A percentile compares a stretch with the other conserved stretches of the same genome.
Evolutionary conservation across 1,284 basidiomycete species (phyloP).

Genomic region (Thecaphora frezii): DNA sequence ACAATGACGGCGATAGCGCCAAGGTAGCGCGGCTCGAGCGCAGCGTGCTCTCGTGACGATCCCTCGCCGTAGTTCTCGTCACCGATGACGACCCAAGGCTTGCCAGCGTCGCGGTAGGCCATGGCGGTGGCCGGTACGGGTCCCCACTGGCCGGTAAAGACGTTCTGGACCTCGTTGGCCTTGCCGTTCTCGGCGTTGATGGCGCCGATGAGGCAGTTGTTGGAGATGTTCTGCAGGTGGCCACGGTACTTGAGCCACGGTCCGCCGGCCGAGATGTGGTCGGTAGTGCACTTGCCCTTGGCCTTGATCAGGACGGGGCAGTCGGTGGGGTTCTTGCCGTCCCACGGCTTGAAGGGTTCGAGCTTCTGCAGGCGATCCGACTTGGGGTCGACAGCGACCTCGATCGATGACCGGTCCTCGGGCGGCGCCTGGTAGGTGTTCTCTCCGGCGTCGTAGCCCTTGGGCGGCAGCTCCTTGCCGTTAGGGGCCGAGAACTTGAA

Average conservation of each 20-base stretch:
- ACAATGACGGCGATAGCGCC: slow-evolving; percentile 93
- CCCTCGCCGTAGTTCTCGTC: slow-evolving; percentile 91
- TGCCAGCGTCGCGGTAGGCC: slow-evolving; percentile 82
- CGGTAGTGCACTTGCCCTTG: slow-evolving; percentile 91
- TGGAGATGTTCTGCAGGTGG: slow-evolving; percentile 96
- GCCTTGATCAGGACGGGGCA: slow-evolving; percentile 97
- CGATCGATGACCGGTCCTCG: slow-evolving; percentile 75
- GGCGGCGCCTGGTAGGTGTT: slow-evolving; percentile 97
- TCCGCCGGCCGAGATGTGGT: slow-evolving; percentile 81
- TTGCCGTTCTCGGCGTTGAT: slow-evolving; percentile 93
- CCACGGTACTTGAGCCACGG: slow-evolving; percentile 99
- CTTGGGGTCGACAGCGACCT: slow-evolving; percentile 83
- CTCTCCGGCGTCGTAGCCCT: slow-evolving; percentile 93
- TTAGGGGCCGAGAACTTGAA: slow-evolving; percentile 93
- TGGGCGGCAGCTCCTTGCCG: slow-evolving; percentile 88
- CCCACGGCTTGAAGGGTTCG: slow-evolving; percentile 86
- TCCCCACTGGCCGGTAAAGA: slow-evolving; percentile 81
- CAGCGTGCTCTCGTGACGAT: slow-evolving; percentile 95
- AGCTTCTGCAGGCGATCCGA: slow-evolving; percentile 94
- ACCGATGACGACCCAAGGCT: slow-evolving; percentile 91
- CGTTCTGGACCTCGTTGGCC: slow-evolving; percentile 92
- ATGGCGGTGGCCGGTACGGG: slow-evolving; percentile 82
- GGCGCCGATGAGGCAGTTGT: slow-evolving; percentile 93
- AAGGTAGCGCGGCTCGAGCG: slow-evolving; percentile 94
- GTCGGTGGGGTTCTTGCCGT: slow-evolving; percentile 86